A percentile compares a stretch with the other conserved stretches of the same genome.
These are phyloP conservation scores for Lipomyces sp. DNA, from an alignment of 805 yeast genomes.

Conservation along the genomic window DNA sequence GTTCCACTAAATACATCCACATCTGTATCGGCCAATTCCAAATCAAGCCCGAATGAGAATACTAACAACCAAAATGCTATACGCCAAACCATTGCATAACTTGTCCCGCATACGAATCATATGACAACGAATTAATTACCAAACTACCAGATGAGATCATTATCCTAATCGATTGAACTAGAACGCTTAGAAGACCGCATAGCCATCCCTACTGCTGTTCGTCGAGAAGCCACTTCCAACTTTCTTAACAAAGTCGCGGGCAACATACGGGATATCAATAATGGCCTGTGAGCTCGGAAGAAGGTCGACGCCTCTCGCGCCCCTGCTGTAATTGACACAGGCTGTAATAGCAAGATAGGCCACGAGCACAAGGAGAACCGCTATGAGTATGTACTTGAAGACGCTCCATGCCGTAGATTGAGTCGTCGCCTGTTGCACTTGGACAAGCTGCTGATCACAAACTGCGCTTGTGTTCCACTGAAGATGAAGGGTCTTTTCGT, in stretches of 20 bases:
- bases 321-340: constrained; percentile 73
- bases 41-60: not conserved
- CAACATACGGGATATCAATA: constrained; percentile 59
- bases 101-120: not conserved
- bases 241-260: constrained; percentile 54
- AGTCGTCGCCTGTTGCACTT: constrained; percentile 37
- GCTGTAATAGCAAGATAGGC: constrained; percentile 60
- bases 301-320: constrained; percentile 63
- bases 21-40: not conserved
- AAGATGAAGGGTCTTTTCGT: constrained; percentile 43
- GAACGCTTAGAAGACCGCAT: constrained; percentile 75
- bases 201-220: constrained; percentile 74
- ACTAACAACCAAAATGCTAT: not conserved
- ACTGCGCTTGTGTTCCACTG: constrained; percentile 52
- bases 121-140: not conserved
- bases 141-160: not conserved
- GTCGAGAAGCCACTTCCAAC: constrained; percentile 69
- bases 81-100: not conserved
- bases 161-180: not conserved
- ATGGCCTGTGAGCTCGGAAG: constrained; percentile 52
- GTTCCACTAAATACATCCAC: not conserved
- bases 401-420: constrained; percentile 70
- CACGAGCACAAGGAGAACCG: constrained; percentile 18
- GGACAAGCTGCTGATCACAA: constrained; percentile 46
- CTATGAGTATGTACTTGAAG: constrained; percentile 78